Base-by-base conservation (phyloP, 805 yeast species). In the Starmerella lactis-condensi region DNA sequence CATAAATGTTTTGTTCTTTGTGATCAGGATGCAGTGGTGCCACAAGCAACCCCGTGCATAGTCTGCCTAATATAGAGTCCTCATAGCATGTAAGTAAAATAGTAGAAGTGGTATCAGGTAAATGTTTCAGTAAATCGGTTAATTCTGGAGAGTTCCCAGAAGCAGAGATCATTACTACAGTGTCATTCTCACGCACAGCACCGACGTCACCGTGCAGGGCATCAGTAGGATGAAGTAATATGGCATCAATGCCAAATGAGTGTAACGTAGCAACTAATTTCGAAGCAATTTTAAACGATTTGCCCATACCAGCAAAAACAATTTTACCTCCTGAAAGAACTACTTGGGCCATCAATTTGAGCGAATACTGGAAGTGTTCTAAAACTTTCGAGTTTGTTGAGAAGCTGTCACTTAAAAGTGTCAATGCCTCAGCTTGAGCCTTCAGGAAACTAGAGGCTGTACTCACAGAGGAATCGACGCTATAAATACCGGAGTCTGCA, bases 141-240 rank as follows among this genome's bases (percentile, higher is more conserved):
- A 82, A 61, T 48, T 81, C 94, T 0, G 82, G 77, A 1, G 93
- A 75, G 43, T 71, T 72, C 1, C 94, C 94, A 19, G 85, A 72
- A 2, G 83, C 75, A 0, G 83, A 69, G 22, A 81, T 67, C 44
- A 78, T 56, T 2, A 82, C 51, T 31, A 81, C 38, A 40, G 75
- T 78, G 35, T 63, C 62, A 16, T 62, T 56, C 12, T 62, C 62
- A 30, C 66, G 53, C 6, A 82, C 54, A 23, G 72, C 53, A 2
- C 94, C 94, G 43, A 81, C 61, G 50, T 81, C 94, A 5, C 94
- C 94, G 50, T 81, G 94, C 13, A 82, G 56, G 0, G 93, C 93
- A 38, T 81, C 94, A 4, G 77, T 57, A 0, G 94, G 93, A 47
- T 81, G 93, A 32, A 81, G 54, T 1, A 65, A 43, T 0, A 69